Evolutionary conservation across 2,329 filamentous ascomycete species (phyloP), one percentile per base, ranked within the genome.

Genomic region (Annulohypoxylon truncatum): DNA sequence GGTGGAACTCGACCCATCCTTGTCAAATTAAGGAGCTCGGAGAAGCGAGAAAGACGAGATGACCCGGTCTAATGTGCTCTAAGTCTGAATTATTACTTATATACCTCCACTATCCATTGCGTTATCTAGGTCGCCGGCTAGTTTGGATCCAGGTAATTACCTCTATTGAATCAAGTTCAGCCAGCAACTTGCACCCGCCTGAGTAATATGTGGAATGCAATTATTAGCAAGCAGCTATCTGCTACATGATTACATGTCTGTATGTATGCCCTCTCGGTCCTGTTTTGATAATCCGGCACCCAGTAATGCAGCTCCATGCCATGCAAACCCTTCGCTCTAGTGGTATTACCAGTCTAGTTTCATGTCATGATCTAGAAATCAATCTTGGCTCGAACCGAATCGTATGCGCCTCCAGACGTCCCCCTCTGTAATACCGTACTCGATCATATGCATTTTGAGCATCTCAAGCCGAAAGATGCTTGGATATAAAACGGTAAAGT

Each of bases 291-390:
- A 50, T 18, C 46, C 28, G 42, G 15, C 46, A 28, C 47, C 46
- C 42, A 12, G 10, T 57, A 56, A 69, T 64, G 53, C 48, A 62
- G 46, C 31, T 15, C 47, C 31, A 15, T 56, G 29, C 52, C n/a
- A 52, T 59, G 53, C 44, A 61, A 53, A 20, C 55, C 65, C 62
- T 54, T 42, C 59, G 35, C 60, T 64, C 59, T 67, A 61, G 50
- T 61, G 63, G 53, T 66, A 68, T 61, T 64, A 48, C 63, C 64
- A 48, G 26, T 67, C 44, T 67, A 55, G 56, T 47, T 47, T 59
- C 28, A 31, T 50, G 47, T 28, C 52, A 35, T 40, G 35, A 56
- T 61, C 38, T 61, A 33, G 53, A 33, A 44, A 47, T 55, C 55
- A 62, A 31, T 53, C 67, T 64, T 24, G 24, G 18, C 62, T 42